Evolutionary conservation across 352 stramenopile species (phyloP), one percentile per base, ranked within the genome.

Genomic region (Pythium brachiatum): DNA sequence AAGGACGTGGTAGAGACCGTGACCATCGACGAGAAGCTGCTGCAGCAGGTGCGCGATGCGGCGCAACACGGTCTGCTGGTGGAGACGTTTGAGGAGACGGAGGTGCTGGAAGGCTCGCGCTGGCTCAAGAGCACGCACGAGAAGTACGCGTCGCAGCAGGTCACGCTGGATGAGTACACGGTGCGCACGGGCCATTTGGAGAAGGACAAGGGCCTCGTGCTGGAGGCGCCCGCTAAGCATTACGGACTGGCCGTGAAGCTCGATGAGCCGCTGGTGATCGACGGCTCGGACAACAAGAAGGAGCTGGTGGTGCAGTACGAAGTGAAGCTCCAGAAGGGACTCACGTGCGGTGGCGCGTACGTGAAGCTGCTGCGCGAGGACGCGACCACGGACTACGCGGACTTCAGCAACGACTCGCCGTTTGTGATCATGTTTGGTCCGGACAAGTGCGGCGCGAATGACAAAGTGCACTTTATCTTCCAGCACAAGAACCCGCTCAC

Each of bases 401-500:
- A 74, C 43, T 90, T 97, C 53, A 86, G 82, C 53, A 85, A 97
- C 67, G 62, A 77, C 29, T 93, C 90, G 48, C 93, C 92, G 27
- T 98, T 97, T 62, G 83, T 90, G 57, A 88, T 98, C 73, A 98
- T 98, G 95, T 98, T 98, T 73, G 95, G 95, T 0, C 95, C 95
- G 1, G 95, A 98, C 72, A 96, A 96, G 62, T 98, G 95, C 68
- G 94, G 94, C 39, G 68, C 75, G 13, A 98, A 75, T 66, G 93
- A 98, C 72, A 98, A 98, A 68, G 85, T 97, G 58, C 95, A 98
- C 60, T 91, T 98, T 27, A 98, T 98, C 61, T 92, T 98, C 69
- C 86, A 96, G 69, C 89, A 98, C 78, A 78, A 96, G 72, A 98
- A 98, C 79, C 94, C 93, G 0, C 51, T 96, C 23, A 96, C 89